Evolutionary conservation across 768 basidiomycete species (phyloP), one percentile per base, ranked within the genome.

Genomic region (Dacryopinax spathularia): DNA sequence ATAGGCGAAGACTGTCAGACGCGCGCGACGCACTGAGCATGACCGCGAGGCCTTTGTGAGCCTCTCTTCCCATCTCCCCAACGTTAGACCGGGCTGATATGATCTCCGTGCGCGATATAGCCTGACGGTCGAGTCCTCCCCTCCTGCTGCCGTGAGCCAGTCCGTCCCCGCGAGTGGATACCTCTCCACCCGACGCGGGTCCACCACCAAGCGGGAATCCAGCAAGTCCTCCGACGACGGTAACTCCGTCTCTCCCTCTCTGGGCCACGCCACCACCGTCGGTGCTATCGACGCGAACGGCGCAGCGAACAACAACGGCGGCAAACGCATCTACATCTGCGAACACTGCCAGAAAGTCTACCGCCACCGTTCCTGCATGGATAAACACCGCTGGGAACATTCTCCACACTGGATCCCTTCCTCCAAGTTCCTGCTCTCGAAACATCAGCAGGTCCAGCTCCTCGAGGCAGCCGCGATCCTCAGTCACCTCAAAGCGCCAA

Each of bases 311-410:
- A 27, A 5, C 33, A 34, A 60, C 18, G 29, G 18, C 59, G 59
- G 33, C 33, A 60, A 60, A 61, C 69, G 70, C 44, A 31, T 60
- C 34, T 39, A 35, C 36, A 22, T 61, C 5, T 34, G 33, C 60
- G 33, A 39, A 12, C 31, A 61, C 60, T 35, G 60, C 60, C 36
- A 73, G 34, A 60, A 75, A 73, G 72, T 76, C 63, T 78, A 79
- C 65, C 72, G 76, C 1, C 94, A 98, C 74, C 92, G 92, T 1
- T 91, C 89, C 13, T 97, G 94, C 74, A 79, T 98, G 59, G 89
- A 94, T 74, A 97, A 97, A 74, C 95, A 98, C 71, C 88, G 95
- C 34, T 98, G 95, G 95, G 94, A 97, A 71, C 91, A 95, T 71
- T 91, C 89, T 34, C 89, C 90, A 20, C 92, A 96, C 70, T 98